A percentile compares a stretch with the other conserved stretches of the same genome.
Conservation (phyloP, 495 filamentous ascomycete genomes). For the Tuber indicum region DNA sequence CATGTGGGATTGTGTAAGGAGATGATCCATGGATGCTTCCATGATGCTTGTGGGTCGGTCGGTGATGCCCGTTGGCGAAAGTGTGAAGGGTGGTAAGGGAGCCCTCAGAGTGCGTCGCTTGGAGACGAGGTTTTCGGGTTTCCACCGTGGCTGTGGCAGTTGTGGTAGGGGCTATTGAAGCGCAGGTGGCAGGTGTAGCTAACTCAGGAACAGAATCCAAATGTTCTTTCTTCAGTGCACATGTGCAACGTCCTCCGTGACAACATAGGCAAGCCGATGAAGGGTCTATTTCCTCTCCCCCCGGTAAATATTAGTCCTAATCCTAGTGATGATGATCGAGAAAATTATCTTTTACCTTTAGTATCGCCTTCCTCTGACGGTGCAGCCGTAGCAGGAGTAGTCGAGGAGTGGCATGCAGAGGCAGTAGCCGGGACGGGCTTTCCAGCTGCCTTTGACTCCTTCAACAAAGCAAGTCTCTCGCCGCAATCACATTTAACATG, state of each 20-base stretch:
- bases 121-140: conserved; percentile 62
- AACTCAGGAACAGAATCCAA: conserved; percentile 69
- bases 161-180: conserved; percentile 38
- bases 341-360: conserved; percentile 53
- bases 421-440: conserved; percentile 25
- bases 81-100: conserved; percentile 56
- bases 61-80: conserved; percentile 90
- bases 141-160: conserved; percentile 48
- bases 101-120: conserved; percentile 76
- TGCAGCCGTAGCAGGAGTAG: conserved; percentile 17
- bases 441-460: conserved; percentile 39
- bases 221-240: conserved; percentile 84
- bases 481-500: conserved; percentile 98
- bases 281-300: not conserved
- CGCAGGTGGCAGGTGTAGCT: conserved; percentile 45
- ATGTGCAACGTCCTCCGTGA: conserved; percentile 86
- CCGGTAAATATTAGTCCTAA: not conserved
- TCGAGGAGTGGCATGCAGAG: conserved; percentile 32
- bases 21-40: conserved; percentile 40
- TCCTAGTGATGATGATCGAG: not conserved
- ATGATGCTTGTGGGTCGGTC: conserved; percentile 82
- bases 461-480: conserved; percentile 57
- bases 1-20: conserved; percentile 40
- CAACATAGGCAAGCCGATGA: conserved; percentile 65
- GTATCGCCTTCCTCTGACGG: conserved; percentile 48